Base-by-base conservation (phyloP, 2,329 filamentous ascomycete genomes). In the Fusarium tuaranense region DNA sequence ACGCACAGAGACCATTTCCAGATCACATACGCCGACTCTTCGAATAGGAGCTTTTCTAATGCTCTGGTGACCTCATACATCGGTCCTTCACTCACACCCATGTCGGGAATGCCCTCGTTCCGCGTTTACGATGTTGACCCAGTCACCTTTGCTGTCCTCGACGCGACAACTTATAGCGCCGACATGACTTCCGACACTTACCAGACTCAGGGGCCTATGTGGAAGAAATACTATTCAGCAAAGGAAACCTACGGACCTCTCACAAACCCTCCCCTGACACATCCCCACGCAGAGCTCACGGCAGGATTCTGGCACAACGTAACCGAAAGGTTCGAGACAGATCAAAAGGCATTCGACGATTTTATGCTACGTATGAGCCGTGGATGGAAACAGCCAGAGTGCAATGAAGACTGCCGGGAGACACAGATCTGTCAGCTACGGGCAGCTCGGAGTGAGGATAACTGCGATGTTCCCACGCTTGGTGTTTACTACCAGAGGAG, bases 251-350 rank as follows among this genome's bases (percentile, higher is more conserved):
- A 91, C 75, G 88, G 88, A 7, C 73, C 83, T 1, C 80, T 86
- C 2, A 79, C 88, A 16, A 77, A 70, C 34, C 85, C 87, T 41
- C 84, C 86, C 2, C 72, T 86, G 2, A 80, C 79, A 13, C 74
- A 81, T 48, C 53, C 80, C 4, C 80, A 79, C 12, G 82, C 83
- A 5, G 80, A 91, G 72, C 84, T 92, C 38, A 88, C 87, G 1
- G 86, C 89, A 0, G 86, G 86, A 1, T 91, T 91, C 79, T 91
- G 89, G 89, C 89, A 91, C 78, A 86, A 88, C 72, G 82, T 91
- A 22, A 91, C 89, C 1, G 81, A 81, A 1, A 78, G 82, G 4
- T 85, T 91, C 59, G 86, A 88, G 69, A 73, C 68, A 6, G 79
- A 89, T 65, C 72, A 83, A 3, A 69, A 76, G 0, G 78, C 83